Base-by-base conservation (phyloP, 1,139 yeast species). In the Pichia sp. region DNA sequence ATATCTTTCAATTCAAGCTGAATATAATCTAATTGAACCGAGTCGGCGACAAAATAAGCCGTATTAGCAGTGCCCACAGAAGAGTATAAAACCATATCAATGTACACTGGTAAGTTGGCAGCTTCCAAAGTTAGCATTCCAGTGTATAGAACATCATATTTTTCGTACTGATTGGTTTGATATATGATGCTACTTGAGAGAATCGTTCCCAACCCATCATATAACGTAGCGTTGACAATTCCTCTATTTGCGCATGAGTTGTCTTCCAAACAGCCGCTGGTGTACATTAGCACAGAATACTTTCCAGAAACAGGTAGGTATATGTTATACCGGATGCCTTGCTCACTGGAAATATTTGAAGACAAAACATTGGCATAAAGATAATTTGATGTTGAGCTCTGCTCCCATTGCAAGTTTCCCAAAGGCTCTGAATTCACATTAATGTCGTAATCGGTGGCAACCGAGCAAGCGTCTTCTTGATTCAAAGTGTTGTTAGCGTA, bases 191-290 rank as follows among this genome's bases (percentile, higher is more conserved):
- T 61, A 0, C 75, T 72, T 38, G 72, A 70, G 26, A 84, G 64
- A 1, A 76, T 61, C 0, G 79, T 72, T 19, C 77, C 78, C 8
- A 68, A 66, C 48, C 75, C 74, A 56, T 75, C 77, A 58, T 74
- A 74, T 2, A 92, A 75, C 0, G 95, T 78, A 0, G 86, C 96
- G 62, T 88, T 87, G 5, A 89, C 93, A 34, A 82, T 80, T 5
- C 95, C 90, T 67, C 99, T 79, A 26, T 73, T 61, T 30, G 68
- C 63, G 70, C 99, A 93, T 0, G 95, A 79, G 47, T 75, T 72
- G 66, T 89, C 97, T 8, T 66, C 70, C 2, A 72, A 58, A 71
- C 99, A 93, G 0, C 99, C 98, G 0, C 97, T 97, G 0, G 99
- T 93, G 61, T 80, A 83, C 56, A 92, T 64, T 53, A 82, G 74